phyloP scores from a whole-genome alignment of 192 early-diverging fungal genomes.

The Coemansia sp. region DNA sequence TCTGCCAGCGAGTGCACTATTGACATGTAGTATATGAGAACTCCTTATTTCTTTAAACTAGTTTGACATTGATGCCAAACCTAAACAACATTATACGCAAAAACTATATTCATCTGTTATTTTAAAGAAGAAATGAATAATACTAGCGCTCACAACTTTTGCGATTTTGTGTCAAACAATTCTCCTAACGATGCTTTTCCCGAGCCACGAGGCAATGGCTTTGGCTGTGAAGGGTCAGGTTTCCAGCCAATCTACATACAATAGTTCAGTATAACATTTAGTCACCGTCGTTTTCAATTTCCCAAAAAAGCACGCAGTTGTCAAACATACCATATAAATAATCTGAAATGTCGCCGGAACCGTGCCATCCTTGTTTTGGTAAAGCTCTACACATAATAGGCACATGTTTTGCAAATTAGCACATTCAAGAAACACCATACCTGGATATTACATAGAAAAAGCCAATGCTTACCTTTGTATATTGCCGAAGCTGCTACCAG shows the following conservation, averaged over 20 bases:
- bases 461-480: conserved; percentile 69
- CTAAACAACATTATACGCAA: no score
- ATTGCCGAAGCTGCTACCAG: conserved; percentile 80
- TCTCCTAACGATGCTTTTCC: conserved; percentile 80
- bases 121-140: background rate
- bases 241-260: conserved; percentile 86
- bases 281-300: background rate
- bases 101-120: no score
- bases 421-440: background rate
- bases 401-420: background rate
- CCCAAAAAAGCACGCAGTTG: background rate
- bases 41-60: no score
- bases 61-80: no score
- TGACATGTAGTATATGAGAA: no score
- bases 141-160: conserved; percentile 28
- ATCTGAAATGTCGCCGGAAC: conserved; percentile 95
- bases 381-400: conserved; percentile 56
- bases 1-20: no score
- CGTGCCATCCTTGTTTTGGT: conserved; percentile 83
- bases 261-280: background rate
- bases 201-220: conserved; percentile 79
- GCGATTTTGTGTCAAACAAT: conserved; percentile 35
- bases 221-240: conserved; percentile 77
- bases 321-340: conserved; percentile 24
- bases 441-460: background rate